Evolutionary conservation across 257 asterid species (phyloP).

Genomic region (Craterostigma plantagineum): DNA sequence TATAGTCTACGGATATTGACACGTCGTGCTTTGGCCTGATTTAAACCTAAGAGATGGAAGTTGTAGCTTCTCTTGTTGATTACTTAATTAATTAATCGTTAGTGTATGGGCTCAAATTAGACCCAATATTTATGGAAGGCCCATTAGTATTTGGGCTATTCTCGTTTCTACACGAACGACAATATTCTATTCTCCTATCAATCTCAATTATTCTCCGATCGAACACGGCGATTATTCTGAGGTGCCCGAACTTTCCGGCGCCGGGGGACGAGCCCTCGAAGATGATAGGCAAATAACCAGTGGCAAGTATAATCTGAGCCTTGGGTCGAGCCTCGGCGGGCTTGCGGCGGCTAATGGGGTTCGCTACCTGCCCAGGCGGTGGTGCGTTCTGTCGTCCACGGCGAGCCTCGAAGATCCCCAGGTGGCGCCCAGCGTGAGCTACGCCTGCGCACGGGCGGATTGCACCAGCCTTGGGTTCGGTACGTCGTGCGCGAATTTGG

Average conservation of each 20-base stretch:
- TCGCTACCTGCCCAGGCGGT: conserved; percentile 22
- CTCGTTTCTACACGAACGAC: too few species aligned
- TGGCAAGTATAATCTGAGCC: conserved; percentile 58
- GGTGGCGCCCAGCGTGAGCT: conserved; percentile 31
- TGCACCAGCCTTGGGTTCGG: conserved; percentile 57
- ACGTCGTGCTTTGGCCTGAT: too few species aligned
- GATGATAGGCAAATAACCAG: conserved; percentile 56
- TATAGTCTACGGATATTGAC: too few species aligned
- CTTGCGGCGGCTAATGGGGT: conserved; percentile 28
- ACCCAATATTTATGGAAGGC: too few species aligned
- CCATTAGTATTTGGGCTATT: too few species aligned
- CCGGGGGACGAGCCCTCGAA: conserved; percentile 97
- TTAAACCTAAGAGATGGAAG: too few species aligned
- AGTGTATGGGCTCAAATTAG: too few species aligned
- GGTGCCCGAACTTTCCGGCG: conserved; percentile 81
- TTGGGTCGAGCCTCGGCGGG: conserved; percentile 21
- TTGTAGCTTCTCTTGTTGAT: too few species aligned
- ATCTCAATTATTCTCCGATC: conserved; percentile 8
- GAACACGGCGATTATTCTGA: conserved; percentile 49
- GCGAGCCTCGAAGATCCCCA: conserved; percentile 33
- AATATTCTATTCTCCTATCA: too few species aligned
- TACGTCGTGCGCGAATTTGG: conserved; percentile 34
- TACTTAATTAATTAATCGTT: too few species aligned
- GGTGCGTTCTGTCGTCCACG: conserved; percentile 44
- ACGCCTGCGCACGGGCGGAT: conserved; percentile 47